phyloP scores from a whole-genome alignment of 2,329 filamentous ascomycete species.

The Hymenoscyphus linearis region DNA sequence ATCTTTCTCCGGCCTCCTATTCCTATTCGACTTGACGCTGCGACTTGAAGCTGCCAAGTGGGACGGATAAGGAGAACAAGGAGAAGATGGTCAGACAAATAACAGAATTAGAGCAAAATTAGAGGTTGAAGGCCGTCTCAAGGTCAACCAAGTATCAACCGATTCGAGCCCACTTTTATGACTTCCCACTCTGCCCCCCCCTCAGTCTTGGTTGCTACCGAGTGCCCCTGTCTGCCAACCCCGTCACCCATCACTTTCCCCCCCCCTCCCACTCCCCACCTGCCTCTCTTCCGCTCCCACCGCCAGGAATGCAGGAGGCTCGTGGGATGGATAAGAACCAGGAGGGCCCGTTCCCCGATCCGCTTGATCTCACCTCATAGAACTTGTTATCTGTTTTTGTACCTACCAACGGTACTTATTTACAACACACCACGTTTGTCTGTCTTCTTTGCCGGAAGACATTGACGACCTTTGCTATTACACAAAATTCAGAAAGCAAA shows the following conservation, averaged over 20 bases:
- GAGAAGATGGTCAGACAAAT: not conserved
- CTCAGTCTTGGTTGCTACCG: not conserved
- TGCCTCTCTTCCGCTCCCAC: constrained; percentile 9
- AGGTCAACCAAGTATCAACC: not conserved
- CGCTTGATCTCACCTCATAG: constrained; percentile 18
- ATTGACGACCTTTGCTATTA: constrained; percentile 17
- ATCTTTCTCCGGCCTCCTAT: not conserved
- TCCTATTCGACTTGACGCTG: not conserved
- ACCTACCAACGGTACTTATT: constrained; percentile 18
- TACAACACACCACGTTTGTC: constrained; percentile 17
- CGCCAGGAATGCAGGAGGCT: constrained; percentile 14
- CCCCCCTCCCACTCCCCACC: constrained; percentile 1
- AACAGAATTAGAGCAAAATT: not conserved
- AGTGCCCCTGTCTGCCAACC: constrained; percentile 4
- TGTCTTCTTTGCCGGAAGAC: constrained; percentile 17
- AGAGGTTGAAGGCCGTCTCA: not conserved
- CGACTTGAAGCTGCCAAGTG: not conserved
- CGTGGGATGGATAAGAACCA: constrained; percentile 25
- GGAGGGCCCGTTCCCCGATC: constrained; percentile 26
- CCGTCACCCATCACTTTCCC: constrained; percentile 2
- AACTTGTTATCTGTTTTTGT: not conserved
- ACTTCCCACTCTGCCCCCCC: not conserved
- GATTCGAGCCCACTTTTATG: not conserved
- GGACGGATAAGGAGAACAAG: not conserved
- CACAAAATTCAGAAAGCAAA: constrained; percentile 11